A percentile compares a stretch with the other conserved stretches of the same genome.
Evolutionary conservation across 768 basidiomycete species (phyloP).

Genomic region (Termitomyces sp.): DNA sequence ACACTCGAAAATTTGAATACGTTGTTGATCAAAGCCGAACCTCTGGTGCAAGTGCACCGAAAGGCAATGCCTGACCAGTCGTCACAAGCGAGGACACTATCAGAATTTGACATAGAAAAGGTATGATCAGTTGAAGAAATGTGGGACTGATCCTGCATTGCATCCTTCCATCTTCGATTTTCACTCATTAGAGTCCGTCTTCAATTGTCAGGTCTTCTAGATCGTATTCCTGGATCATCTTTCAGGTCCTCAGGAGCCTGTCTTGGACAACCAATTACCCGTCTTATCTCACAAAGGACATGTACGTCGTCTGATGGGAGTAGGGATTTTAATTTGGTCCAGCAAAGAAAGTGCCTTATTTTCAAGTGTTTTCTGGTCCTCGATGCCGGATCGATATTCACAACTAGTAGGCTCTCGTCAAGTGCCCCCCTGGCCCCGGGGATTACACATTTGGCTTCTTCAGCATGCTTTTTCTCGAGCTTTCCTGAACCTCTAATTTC

Average conservation of each 20-base stretch:
- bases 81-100: neutral
- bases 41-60: slow-evolving; percentile 8
- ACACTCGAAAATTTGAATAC: slow-evolving; percentile 76
- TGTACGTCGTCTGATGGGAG: neutral
- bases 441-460: neutral
- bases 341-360: neutral
- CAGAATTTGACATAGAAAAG: neutral
- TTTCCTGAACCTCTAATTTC: neutral
- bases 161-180: neutral
- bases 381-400: neutral
- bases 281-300: neutral
- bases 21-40: slow-evolving; percentile 27
- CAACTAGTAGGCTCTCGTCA: neutral
- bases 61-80: neutral
- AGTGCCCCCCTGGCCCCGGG: neutral
- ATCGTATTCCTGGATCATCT: neutral
- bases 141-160: neutral
- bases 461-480: neutral
- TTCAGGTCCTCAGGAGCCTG: neutral
- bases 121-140: neutral
- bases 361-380: neutral
- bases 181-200: neutral
- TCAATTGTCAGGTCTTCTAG: neutral
- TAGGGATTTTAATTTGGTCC: neutral
- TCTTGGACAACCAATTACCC: neutral